Evolutionary conservation across 768 basidiomycete genomes (phyloP), one percentile per base, ranked within the genome.

Genomic region (Suillus americanus): DNA sequence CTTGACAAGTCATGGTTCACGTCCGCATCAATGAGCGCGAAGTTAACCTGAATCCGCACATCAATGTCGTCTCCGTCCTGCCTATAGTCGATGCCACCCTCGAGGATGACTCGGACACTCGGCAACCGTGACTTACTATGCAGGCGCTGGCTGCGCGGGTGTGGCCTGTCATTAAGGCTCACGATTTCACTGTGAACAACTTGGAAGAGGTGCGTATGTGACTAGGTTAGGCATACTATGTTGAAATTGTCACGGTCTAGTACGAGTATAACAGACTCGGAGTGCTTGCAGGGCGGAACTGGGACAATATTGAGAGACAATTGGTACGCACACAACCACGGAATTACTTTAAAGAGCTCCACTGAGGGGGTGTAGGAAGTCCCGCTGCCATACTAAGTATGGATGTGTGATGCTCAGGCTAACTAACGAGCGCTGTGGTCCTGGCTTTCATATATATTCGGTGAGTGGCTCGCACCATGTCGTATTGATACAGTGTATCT

Each of bases 131-230:
- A 30, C 30, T 30, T 30, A 30, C 91, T 37, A 79, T 95, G 62
- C 84, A 90, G 7, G 90, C 92, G 3, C 79, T 95, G 53, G 92
- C 91, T 0, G 93, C 92, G 3, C 92, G 94, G 75, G 90, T 94
- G 35, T 83, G 85, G 66, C 92, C 92, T 3, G 71, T 94, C 25
- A 95, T 95, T 92, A 92, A 92, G 72, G 73, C 80, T 3, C 89
- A 92, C 69, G 90, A 90, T 0, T 89, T 94, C 68, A 75, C 72
- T 2, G 85, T 94, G 33, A 94, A 93, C 70, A 90, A 87, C 66
- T 79, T 94, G 18, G 92, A 94, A 78, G 92, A 94, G 86, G 92
- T 91, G 70, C 60, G 73, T 68, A 14, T n/a, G 23, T 28, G 14
- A 56, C 25, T 20, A 13, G 20, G 25, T 16, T 59, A 14, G 14